Evolutionary conservation across 805 yeast species (phyloP).

Genomic region (Kodamaea fukazawae): DNA sequence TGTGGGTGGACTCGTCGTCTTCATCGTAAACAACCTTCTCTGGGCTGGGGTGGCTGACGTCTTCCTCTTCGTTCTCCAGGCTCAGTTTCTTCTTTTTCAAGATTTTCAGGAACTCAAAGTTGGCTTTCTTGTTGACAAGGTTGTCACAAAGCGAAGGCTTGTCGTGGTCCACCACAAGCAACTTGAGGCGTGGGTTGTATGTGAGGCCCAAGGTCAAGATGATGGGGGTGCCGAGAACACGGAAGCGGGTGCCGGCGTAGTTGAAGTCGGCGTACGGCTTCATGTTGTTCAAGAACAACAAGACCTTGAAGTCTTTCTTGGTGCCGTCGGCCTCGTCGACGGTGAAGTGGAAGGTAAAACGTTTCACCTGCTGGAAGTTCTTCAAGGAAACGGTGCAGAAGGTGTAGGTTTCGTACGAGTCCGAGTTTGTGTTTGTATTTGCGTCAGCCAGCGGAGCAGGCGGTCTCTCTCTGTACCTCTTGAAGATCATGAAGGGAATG

Average conservation of each 20-base stretch:
- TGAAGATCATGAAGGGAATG: slow-evolving; percentile 34
- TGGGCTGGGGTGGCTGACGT: slow-evolving; percentile 8
- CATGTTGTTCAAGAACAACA: slow-evolving; percentile 34
- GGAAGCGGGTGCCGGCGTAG: slow-evolving; percentile 35
- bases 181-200: slow-evolving; percentile 33
- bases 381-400: slow-evolving; percentile 34
- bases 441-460: slow-evolving; percentile 15
- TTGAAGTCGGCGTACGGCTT: slow-evolving; percentile 40
- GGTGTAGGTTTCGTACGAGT: slow-evolving; percentile 29
- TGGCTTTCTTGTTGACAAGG: slow-evolving; percentile 28
- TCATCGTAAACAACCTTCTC: slow-evolving; percentile 2
- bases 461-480: slow-evolving; percentile 31
- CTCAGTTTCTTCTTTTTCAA: slow-evolving; percentile 12
- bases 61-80: neutral
- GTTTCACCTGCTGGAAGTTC: slow-evolving; percentile 22
- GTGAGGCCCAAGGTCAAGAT: slow-evolving; percentile 26
- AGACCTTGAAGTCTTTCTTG: slow-evolving; percentile 20
- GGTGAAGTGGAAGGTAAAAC: slow-evolving; percentile 30
- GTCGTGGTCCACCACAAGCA: slow-evolving; percentile 32
- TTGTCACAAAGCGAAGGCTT: slow-evolving; percentile 37
- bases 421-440: slow-evolving; percentile 14
- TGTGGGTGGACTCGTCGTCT: slow-evolving; percentile 12
- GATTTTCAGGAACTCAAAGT: slow-evolving; percentile 21
- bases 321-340: slow-evolving; percentile 14
- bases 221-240: slow-evolving; percentile 37